These are phyloP conservation scores for Metarhizium humberi DNA, from an alignment of 2,329 filamentous ascomycete species.

Conservation along the genomic window DNA sequence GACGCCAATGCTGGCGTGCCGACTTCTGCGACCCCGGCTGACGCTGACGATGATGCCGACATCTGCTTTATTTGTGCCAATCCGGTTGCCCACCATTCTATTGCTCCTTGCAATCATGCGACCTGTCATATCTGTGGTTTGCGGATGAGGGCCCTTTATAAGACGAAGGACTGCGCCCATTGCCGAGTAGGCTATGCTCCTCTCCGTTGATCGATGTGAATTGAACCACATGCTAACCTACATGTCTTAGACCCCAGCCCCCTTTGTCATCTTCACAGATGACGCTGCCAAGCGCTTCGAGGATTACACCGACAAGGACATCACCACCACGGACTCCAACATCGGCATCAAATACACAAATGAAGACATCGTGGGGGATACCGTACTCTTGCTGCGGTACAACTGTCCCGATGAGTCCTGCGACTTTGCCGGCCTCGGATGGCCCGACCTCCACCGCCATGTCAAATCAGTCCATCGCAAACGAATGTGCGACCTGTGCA, in stretches of 20 bases:
- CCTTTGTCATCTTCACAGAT: constrained; percentile 88
- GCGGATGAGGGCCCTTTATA: constrained; percentile 86
- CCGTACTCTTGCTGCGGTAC: constrained; percentile 76
- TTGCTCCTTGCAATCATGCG: constrained; percentile 90
- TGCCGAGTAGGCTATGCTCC: constrained; percentile 58
- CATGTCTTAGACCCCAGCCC: constrained; percentile 48
- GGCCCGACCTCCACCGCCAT: constrained; percentile 57
- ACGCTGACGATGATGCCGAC: constrained; percentile 41
- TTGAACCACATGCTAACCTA: constrained; percentile 10
- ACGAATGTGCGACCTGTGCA: constrained; percentile 84
- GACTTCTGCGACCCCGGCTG: constrained; percentile 7
- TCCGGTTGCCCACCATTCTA: constrained; percentile 73
- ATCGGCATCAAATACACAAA: constrained; percentile 89
- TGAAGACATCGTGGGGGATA: constrained; percentile 84
- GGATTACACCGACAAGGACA: constrained; percentile 66
- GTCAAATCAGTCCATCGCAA: constrained; percentile 76
- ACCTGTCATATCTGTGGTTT: constrained; percentile 95
- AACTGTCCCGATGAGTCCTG: constrained; percentile 83
- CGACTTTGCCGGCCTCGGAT: constrained; percentile 67
- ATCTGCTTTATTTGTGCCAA: constrained; percentile 98
- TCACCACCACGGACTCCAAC: constrained; percentile 70
- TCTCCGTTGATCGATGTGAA: background rate
- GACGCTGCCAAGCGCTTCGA: constrained; percentile 72
- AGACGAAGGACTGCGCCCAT: constrained; percentile 93
- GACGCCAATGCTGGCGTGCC: constrained; percentile 15